Evolutionary conservation across 768 basidiomycete genomes (phyloP), one percentile per base, ranked within the genome.

Genomic region (Amanita fuliginea): DNA sequence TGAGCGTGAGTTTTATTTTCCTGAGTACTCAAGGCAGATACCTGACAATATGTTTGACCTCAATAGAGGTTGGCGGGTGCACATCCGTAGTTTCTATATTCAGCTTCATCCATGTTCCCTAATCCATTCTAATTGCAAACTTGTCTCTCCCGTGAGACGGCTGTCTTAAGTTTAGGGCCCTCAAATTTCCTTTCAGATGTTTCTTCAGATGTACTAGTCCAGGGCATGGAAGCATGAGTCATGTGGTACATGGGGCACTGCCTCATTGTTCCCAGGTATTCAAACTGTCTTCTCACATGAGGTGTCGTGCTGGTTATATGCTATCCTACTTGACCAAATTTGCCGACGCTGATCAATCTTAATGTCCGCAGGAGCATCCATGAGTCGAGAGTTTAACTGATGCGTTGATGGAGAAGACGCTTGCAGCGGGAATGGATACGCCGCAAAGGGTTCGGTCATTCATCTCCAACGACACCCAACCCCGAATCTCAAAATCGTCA

Each of bases 1-100:
- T 52, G 91, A 95, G 71, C 92, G 91, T 94, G 70, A 55, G 82
- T 76, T n/a, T 26, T 10, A n/a, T 44, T 37, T 21, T 35, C 45
- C 24, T n/a, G 57, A 47, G 50, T 47, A 46, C 53, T 55, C 28
- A 53, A 43, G 44, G 11, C 41, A 36, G 19, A 32, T 3, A 39
- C 33, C 49, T 48, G 46, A 44, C 59, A n/a, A 74, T 70, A 74
- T 42, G 26, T 14, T 22, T 7, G 21, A 21, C 35, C n/a, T 42
- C 14, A 16, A 30, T 21, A 51, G 51, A 51, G 51, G 51, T 51
- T 26, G 42, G 45, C n/a, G 51, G 51, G 13, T 16, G 16, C 39
- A 48, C 14, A 11, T 41, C 47, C 36, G 13, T 48, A 32, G 19
- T 48, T 36, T 13, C 18, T 30, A 14, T 41, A 22, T 22, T 41